Evolutionary conservation across 2,329 filamentous ascomycete species (phyloP).

Genomic region (Trichoderma guizhouense): DNA sequence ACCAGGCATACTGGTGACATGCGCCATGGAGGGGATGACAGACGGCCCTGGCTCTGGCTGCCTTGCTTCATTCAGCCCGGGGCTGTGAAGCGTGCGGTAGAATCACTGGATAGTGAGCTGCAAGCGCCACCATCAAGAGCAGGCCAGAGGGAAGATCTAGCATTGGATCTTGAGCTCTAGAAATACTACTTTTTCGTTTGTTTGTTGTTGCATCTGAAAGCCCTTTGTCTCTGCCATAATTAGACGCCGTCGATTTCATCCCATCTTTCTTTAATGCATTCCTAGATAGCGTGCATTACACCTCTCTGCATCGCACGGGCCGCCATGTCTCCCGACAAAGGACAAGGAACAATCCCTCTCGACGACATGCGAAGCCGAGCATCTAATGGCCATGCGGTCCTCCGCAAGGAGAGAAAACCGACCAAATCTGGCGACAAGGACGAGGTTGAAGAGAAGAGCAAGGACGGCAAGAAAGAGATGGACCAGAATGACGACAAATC

Average conservation of each 20-base stretch:
- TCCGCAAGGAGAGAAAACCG: conserved; percentile 18
- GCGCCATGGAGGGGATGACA: background rate
- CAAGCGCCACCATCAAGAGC: conserved; percentile 3
- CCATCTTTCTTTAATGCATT: background rate
- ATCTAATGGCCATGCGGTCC: conserved; percentile 19
- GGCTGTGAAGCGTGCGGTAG: background rate
- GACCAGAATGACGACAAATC: background rate
- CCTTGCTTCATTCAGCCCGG: conserved; percentile 14
- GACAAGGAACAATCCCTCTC: conserved; percentile 17
- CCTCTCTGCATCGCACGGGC: background rate
- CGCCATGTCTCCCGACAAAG: conserved; percentile 21
- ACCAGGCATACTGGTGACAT: background rate
- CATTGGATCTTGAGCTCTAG: background rate
- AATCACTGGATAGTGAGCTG: background rate
- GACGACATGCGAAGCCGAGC: conserved; percentile 21
- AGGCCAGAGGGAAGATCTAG: background rate
- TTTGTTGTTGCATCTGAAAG: background rate
- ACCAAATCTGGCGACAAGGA: conserved; percentile 9
- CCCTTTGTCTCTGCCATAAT: background rate
- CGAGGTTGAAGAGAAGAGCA: background rate
- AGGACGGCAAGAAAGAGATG: background rate
- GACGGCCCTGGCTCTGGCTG: background rate
- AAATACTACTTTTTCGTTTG: background rate
- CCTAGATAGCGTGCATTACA: background rate
- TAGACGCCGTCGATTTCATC: background rate